Percentiles rank a stretch among this genome's conserved stretches.
phyloP scores from a whole-genome alignment of 2,329 filamentous ascomycete species.

The Fusarium heterosporum region DNA sequence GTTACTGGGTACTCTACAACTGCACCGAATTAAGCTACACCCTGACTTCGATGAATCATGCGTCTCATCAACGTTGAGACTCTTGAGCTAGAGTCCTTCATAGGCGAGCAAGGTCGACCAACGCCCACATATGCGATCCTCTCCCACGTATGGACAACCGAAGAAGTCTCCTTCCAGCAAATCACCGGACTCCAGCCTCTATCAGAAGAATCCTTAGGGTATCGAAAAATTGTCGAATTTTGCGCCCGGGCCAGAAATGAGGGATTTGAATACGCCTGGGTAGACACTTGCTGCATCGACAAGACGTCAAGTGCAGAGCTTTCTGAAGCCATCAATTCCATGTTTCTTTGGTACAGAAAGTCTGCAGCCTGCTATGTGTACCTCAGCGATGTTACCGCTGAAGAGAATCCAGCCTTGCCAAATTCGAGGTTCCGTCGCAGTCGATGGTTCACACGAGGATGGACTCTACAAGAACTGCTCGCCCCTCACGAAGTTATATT shows the following conservation, averaged over 20 bases:
- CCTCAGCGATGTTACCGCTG: not conserved
- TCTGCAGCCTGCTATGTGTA: constrained; percentile 20
- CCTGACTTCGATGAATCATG: not conserved
- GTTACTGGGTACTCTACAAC: not conserved
- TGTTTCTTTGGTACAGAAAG: constrained; percentile 17
- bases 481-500: constrained; percentile 23
- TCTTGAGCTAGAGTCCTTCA: constrained; percentile 15
- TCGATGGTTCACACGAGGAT: constrained; percentile 18
- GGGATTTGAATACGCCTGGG: constrained; percentile 24
- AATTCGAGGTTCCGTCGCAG: constrained; percentile 9
- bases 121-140: constrained; percentile 17
- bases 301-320: constrained; percentile 25
- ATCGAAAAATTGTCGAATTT: constrained; percentile 19
- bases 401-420: not conserved
- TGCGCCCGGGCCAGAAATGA: constrained; percentile 11
- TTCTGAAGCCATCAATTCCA: constrained; percentile 13
- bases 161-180: constrained; percentile 6
- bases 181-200: not conserved
- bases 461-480: constrained; percentile 20
- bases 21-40: too few relatives aligned
- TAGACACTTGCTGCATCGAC: constrained; percentile 26
- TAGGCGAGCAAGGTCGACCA: constrained; percentile 2
- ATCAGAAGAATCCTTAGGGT: not conserved
- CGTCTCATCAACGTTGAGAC: constrained; percentile 25
- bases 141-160: constrained; percentile 16